phyloP scores from a whole-genome alignment of 148 eudicot species.

The Camellia lanceoleosa region DNA sequence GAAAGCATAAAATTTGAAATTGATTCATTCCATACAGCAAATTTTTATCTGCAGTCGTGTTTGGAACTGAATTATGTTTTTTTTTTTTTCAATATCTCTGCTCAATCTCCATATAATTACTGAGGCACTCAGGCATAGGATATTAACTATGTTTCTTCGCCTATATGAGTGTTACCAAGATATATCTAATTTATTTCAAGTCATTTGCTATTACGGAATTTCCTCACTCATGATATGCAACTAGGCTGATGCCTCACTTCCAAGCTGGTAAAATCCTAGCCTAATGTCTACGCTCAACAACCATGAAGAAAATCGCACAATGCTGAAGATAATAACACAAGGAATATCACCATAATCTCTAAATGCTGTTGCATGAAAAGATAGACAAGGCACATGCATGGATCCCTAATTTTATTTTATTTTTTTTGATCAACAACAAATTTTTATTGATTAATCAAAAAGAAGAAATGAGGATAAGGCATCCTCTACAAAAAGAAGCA shows the following conservation, averaged over 20 bases:
- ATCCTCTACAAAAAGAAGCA: too few relatives aligned
- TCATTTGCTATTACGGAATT: background rate
- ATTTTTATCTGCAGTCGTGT: background rate
- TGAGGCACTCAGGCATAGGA: background rate
- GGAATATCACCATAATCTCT: slow-evolving; percentile 7
- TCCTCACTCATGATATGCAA: background rate
- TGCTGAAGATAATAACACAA: background rate
- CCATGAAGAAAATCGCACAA: background rate
- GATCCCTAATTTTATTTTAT: background rate
- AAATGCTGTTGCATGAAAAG: background rate
- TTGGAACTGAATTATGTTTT: background rate
- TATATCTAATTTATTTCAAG: background rate
- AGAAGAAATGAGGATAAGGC: too few relatives aligned
- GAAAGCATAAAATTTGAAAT: slow-evolving; percentile 5
- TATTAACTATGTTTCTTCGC: background rate
- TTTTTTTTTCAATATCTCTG: background rate
- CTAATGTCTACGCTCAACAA: background rate
- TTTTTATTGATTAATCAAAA: too few relatives aligned
- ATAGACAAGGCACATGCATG: background rate
- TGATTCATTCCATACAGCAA: background rate
- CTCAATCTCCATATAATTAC: background rate
- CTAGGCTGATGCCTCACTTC: background rate
- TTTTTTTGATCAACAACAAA: too few relatives aligned
- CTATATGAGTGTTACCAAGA: background rate
- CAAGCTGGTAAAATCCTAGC: background rate